A percentile compares a stretch with the other conserved stretches of the same genome.
Evolutionary conservation across 306 rosid genomes (phyloP).

Genomic region (Bauhinia variegata): DNA sequence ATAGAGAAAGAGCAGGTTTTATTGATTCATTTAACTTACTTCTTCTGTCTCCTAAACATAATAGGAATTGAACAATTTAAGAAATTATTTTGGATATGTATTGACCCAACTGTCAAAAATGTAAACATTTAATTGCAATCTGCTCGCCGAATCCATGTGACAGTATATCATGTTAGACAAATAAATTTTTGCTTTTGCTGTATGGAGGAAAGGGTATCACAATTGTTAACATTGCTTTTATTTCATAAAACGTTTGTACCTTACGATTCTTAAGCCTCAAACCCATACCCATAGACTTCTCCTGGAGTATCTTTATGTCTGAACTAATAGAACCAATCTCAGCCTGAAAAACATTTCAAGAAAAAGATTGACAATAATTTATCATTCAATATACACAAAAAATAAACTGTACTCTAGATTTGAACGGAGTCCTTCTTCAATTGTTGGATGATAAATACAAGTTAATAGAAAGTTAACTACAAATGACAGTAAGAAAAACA

Average conservation of each 20-base stretch:
- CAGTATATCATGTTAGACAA: background rate
- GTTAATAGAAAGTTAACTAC: no score
- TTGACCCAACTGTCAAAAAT: constrained; percentile 13
- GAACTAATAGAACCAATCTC: constrained; percentile 99
- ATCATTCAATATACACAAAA: constrained; percentile 15
- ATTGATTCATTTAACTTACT: constrained; percentile 1
- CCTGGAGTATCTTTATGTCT: constrained; percentile 94
- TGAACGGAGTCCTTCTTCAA: constrained; percentile 11
- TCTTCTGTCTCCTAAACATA: background rate
- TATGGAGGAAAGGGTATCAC: background rate
- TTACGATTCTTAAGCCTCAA: constrained; percentile 96
- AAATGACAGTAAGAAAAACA: no score
- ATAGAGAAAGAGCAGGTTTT: no score
- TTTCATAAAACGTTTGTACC: constrained; percentile 51
- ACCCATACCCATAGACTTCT: constrained; percentile 99
- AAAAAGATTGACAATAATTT: constrained; percentile 22
- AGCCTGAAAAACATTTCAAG: constrained; percentile 51
- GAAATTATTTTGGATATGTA: constrained; percentile 14
- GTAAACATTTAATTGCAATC: constrained; percentile 19
- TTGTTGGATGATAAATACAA: background rate
- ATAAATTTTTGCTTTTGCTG: constrained; percentile 2
- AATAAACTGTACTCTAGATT: constrained; percentile 1
- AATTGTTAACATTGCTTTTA: background rate
- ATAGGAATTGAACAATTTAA: constrained; percentile 11
- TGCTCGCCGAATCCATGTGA: constrained; percentile 14